Base-by-base conservation (phyloP, 1,284 basidiomycete species). In the Pyrrhoderma lamaoense region DNA sequence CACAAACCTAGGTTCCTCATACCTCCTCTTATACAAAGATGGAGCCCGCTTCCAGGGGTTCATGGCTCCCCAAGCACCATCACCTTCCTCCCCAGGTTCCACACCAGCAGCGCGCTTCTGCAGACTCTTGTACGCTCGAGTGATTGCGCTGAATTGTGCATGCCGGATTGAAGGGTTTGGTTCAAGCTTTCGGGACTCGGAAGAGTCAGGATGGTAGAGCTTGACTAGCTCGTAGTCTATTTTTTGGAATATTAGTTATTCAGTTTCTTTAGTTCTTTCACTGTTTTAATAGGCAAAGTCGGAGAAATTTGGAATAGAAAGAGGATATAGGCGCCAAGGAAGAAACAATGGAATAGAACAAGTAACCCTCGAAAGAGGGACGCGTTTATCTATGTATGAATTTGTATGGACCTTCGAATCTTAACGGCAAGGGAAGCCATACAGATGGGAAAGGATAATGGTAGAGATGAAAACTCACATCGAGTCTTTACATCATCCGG, bases 191-290 rank as follows among this genome's bases (percentile, higher is more conserved):
- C 75, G 72, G 43, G 74, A 73, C 23, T 74, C 61, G 0, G 72
- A 67, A 0, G 83, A 82, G 61, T 86, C 83, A 2, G 84, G 84
- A 60, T 86, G 84, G 62, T 86, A 82, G 23, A 75, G 67, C 34
- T 79, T 73, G 36, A 86, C 83, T 35, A 86, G 74, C 50, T 86
- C 83, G 59, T 80, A 85, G 64, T 86, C 83, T 86, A 56, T 23
- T 19, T 11, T n/a, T n/a, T n/a, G n/a, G n/a, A 7, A 8, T 9
- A 47, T n/a, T 34, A 25, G 22, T 34, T 38, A 39, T n/a, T 1
- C 14, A 8, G n/a, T 22, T 13, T 21, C n/a, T n/a, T n/a, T n/a
- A n/a, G n/a, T n/a, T n/a, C n/a, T n/a, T n/a, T n/a, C n/a, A n/a
- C n/a, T n/a, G n/a, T n/a, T n/a, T n/a, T n/a, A n/a, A n/a, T n/a